Percentiles rank a stretch among this genome's conserved stretches.
These are phyloP conservation scores for Schizosaccharomyces osmophilus DNA, from an alignment of 805 yeast genomes.

Conservation along the genomic window DNA sequence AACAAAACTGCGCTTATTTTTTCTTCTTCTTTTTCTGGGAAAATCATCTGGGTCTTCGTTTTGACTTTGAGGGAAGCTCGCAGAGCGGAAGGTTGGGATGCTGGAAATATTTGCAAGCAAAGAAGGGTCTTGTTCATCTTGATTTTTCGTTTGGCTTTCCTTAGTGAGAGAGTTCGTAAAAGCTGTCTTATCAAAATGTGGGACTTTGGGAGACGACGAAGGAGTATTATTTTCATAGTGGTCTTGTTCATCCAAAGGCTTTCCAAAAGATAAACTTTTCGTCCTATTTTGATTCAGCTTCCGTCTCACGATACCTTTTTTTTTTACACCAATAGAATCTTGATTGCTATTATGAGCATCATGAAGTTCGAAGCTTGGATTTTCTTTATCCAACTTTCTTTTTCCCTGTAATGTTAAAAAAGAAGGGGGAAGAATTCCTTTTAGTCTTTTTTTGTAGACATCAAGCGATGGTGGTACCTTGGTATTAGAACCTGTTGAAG, in stretches of 20 bases:
- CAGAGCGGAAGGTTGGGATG: no score
- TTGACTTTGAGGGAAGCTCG: no score
- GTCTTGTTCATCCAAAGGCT: no score
- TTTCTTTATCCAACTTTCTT: background rate
- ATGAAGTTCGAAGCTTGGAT: background rate
- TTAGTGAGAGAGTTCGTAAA: no score
- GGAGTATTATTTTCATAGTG: no score
- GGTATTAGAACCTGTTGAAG: no score
- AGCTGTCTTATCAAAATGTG: no score
- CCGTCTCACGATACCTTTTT: slow-evolving; percentile 8
- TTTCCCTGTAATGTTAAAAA: slow-evolving; percentile 8
- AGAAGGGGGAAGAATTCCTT: slow-evolving; percentile 12
- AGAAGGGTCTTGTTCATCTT: no score
- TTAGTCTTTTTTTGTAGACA: slow-evolving; percentile 7
- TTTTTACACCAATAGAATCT: background rate
- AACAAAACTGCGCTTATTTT: background rate
- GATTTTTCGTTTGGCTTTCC: no score
- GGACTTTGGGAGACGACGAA: no score
- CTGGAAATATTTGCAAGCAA: no score
- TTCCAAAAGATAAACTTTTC: background rate
- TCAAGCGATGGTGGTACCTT: slow-evolving; percentile 4
- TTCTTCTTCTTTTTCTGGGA: background rate
- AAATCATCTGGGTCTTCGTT: no score
- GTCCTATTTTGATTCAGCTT: slow-evolving; percentile 4
- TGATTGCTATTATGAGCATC: background rate